Base-by-base conservation (phyloP, 73 alveolate genomes). In the Stentor roeselii region DNA sequence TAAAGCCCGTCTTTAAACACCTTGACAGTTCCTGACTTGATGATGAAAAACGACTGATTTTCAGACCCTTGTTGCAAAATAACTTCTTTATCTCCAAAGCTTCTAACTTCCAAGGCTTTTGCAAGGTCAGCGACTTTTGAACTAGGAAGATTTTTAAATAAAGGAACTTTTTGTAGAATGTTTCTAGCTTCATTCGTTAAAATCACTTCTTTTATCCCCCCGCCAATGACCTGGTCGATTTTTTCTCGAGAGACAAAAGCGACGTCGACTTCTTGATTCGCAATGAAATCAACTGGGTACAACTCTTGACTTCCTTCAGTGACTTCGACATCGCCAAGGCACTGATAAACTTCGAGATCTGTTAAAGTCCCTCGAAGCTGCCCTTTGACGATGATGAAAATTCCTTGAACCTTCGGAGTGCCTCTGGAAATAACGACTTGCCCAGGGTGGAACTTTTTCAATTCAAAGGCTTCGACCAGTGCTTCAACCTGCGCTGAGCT, bases 1-100 rank as follows among this genome's bases (percentile, higher is more conserved):
- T 88, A 88, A 77, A 77, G 78, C n/a, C 86, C 91, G 61, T 92
- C 85, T 32, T 86, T 89, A 31, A 85, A 86, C 37, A 93, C 91
- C 42, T 21, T 6, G 67, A 87, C 90, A 83, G 83, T 76, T 4
- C 98, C 98, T 39, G 86, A 84, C 85, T 92, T 92, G 36, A 93
- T 82, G 42, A 93, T 89, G 77, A 82, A 93, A 86, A 91, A 93
- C 6, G 89, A 86, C 61, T 91, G 89, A 32, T 95, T 97, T 88
- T 88, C 90, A 60, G 89, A 92, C 74, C 94, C 97, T 84, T 93
- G 94, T 50, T 89, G 88, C 30, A 92, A 86, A 34, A 93, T 92
- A 78, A 82, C 60, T 41, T 92, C 80, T 42, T 80, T 88, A 77
- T 90, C 95, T 4, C 39, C 74, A 27, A 78, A 80, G 60, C 76